These are phyloP conservation scores for button mushroom (Agaricus bisporus) DNA, from an alignment of 768 basidiomycete species.

Conservation along the genomic window DNA sequence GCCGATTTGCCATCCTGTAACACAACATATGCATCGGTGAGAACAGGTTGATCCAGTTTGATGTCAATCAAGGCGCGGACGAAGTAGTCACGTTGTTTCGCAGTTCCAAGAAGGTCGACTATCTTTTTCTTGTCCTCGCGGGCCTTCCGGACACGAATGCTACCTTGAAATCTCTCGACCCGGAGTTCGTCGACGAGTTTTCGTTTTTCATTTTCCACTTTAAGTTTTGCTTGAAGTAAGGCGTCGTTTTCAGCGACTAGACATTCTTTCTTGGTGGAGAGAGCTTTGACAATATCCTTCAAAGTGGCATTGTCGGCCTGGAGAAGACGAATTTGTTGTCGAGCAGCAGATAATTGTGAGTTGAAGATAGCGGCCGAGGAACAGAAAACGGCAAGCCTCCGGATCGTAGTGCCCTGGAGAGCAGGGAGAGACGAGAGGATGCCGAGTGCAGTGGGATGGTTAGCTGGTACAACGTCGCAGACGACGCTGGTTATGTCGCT, in stretches of 20 bases:
- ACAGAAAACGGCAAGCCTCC: constrained; percentile 1
- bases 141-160: not conserved
- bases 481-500: not conserved
- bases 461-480: not conserved
- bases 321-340: constrained; percentile 3
- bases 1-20: constrained; percentile 25
- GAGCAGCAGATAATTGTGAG: not conserved
- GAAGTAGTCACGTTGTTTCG: constrained; percentile 27
- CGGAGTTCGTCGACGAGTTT: constrained; percentile 3
- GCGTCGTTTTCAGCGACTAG: not conserved
- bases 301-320: constrained; percentile 1
- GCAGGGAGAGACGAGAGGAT: not conserved
- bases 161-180: not conserved
- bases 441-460: not conserved
- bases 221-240: not conserved
- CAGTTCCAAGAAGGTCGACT: constrained; percentile 18
- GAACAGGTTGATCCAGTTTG: constrained; percentile 25
- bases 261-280: not conserved
- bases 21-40: constrained; percentile 22
- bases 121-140: constrained; percentile 21
- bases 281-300: not conserved
- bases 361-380: constrained; percentile 1
- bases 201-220: not conserved
- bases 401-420: not conserved
- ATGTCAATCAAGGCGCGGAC: constrained; percentile 31